A percentile compares a stretch with the other conserved stretches of the same genome.
Evolutionary conservation across 352 stramenopile genomes (phyloP).

Genomic region (Peronospora belbahrii): DNA sequence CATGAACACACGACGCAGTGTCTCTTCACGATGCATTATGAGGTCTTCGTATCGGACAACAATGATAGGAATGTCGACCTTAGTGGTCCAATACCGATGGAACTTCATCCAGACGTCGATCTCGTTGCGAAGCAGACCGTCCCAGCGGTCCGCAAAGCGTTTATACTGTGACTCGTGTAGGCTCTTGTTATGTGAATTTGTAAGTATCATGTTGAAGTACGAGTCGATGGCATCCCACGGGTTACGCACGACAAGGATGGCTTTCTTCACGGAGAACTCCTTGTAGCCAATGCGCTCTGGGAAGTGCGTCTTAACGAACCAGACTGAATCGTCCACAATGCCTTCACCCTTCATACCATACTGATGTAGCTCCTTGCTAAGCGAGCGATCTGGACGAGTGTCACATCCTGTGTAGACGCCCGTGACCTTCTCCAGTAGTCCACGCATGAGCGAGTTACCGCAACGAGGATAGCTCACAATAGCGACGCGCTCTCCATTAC

Average conservation of each 20-base stretch:
- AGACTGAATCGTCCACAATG: constrained; percentile 92
- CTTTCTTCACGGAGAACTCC: constrained; percentile 61
- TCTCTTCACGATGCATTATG: constrained; percentile 71
- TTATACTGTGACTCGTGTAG: constrained; percentile 81
- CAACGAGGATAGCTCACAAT: constrained; percentile 96
- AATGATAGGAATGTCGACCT: constrained; percentile 85
- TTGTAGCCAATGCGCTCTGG: constrained; percentile 93
- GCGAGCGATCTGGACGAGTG: constrained; percentile 89
- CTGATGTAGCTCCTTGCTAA: constrained; percentile 84
- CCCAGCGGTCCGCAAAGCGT: constrained; percentile 85
- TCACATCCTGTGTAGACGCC: constrained; percentile 95
- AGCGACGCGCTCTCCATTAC: constrained; percentile 59
- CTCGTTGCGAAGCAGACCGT: constrained; percentile 86
- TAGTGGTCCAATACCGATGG: constrained; percentile 85
- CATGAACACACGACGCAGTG: constrained; percentile 68
- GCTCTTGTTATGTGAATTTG: constrained; percentile 90
- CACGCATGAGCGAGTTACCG: constrained; percentile 95
- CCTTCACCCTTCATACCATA: constrained; percentile 90
- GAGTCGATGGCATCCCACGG: constrained; percentile 98
- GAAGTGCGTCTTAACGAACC: constrained; percentile 98
- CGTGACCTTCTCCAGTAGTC: constrained; percentile 91
- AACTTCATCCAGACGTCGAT: constrained; percentile 90
- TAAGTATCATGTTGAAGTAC: constrained; percentile 98
- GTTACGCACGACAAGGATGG: constrained; percentile 90
- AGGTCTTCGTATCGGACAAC: constrained; percentile 91